These are phyloP conservation scores for Chytriomyces sp. DNA, from an alignment of 192 early-diverging fungal genomes.

Conservation along the genomic window DNA sequence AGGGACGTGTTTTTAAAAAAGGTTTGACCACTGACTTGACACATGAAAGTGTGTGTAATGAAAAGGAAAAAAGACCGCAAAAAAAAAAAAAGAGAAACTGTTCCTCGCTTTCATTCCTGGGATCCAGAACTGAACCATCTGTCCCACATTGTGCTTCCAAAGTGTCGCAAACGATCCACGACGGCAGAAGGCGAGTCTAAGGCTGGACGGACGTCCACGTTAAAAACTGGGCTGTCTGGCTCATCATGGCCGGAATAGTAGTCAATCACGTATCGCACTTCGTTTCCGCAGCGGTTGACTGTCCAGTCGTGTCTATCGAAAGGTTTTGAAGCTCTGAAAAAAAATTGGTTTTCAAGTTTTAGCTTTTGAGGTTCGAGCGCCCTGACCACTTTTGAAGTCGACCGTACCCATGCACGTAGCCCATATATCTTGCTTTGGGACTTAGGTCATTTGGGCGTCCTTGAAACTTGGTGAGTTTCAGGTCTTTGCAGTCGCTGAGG, in stretches of 20 bases:
- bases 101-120: slow-evolving; percentile 5
- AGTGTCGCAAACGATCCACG: slow-evolving; percentile 47
- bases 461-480: slow-evolving; percentile 75
- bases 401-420: slow-evolving; percentile 69
- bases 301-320: slow-evolving; percentile 97
- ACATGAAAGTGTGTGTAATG: too few relatives aligned
- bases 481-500: slow-evolving; percentile 63
- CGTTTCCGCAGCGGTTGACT: slow-evolving; percentile 87
- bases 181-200: slow-evolving; percentile 72
- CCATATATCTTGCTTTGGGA: slow-evolving; percentile 68
- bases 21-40: too few relatives aligned
- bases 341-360: neutral
- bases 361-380: neutral
- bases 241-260: slow-evolving; percentile 78
- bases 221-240: slow-evolving; percentile 82
- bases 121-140: slow-evolving; percentile 35
- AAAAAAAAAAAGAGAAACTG: too few relatives aligned
- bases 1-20: too few relatives aligned
- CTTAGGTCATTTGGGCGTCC: slow-evolving; percentile 74
- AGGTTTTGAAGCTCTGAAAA: slow-evolving; percentile 72
- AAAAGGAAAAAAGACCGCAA: too few relatives aligned
- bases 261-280: slow-evolving; percentile 88
- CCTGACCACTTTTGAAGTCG: neutral
- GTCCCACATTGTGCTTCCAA: slow-evolving; percentile 34
- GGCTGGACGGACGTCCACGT: slow-evolving; percentile 93